Conservation (phyloP, 2,329 filamentous ascomycete species). For the Cercospora beticola region DNA sequence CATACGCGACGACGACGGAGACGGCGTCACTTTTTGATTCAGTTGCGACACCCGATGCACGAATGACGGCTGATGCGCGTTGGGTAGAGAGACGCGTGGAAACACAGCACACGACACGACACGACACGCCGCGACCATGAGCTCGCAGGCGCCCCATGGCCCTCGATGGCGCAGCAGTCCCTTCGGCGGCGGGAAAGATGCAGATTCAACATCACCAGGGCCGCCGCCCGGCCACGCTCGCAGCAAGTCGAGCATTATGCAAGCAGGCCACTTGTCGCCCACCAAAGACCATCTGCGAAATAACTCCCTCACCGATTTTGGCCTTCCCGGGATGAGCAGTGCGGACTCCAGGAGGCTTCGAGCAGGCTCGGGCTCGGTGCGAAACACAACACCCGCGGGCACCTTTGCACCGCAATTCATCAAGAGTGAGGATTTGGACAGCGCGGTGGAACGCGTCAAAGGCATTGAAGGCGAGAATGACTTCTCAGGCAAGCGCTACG, state of each 20-base stretch:
- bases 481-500: constrained; percentile 97
- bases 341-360: constrained; percentile 39
- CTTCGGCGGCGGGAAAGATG: constrained; percentile 65
- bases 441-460: constrained; percentile 54
- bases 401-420: constrained; percentile 98
- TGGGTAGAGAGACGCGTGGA: constrained; percentile 22
- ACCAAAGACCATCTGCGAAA: constrained; percentile 62
- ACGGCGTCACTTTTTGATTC: neutral
- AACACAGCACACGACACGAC: constrained; percentile 22
- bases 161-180: constrained; percentile 77
- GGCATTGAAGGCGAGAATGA: constrained; percentile 97
- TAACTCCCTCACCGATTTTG: constrained; percentile 61
- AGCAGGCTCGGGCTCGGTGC: constrained; percentile 64
- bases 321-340: constrained; percentile 25
- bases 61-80: constrained; percentile 16
- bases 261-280: constrained; percentile 54
- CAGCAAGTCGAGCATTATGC: constrained; percentile 74
- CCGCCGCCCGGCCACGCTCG: constrained; percentile 54
- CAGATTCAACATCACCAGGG: constrained; percentile 65
- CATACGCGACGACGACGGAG: neutral
- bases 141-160: constrained; percentile 58
- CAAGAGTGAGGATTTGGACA: constrained; percentile 74
- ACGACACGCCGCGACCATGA: constrained; percentile 44
- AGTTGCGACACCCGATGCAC: neutral
- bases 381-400: constrained; percentile 64